Percentiles rank a stretch among this genome's conserved stretches.
phyloP scores from a whole-genome alignment of 2,329 filamentous ascomycete species.

The Emergomyces pasteurianus region DNA sequence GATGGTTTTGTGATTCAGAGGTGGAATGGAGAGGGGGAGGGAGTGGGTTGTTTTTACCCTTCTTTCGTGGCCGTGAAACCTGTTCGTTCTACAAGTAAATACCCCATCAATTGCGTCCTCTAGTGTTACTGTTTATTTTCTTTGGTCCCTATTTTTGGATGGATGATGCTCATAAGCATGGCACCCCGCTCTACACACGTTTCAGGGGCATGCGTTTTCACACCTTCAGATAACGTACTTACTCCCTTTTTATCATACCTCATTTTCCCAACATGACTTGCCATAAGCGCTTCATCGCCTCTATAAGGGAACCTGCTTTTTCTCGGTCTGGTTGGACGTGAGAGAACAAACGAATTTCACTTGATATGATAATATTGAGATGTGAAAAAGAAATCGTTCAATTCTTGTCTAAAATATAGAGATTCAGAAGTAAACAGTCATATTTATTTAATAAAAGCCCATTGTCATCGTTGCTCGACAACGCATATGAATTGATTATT shows the following conservation, averaged over 20 bases:
- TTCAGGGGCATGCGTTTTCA: neutral
- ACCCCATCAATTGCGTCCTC: neutral
- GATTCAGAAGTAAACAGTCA: no score
- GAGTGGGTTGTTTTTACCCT: no score
- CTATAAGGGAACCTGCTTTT: no score
- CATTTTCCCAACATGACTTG: neutral
- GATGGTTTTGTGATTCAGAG: conserved; percentile 23
- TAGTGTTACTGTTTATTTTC: neutral
- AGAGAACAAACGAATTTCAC: no score
- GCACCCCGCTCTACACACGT: neutral
- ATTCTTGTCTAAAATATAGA: no score
- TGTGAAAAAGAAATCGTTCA: no score
- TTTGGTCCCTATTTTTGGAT: neutral
- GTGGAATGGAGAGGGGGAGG: neutral
- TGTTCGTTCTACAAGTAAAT: neutral
- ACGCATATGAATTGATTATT: no score
- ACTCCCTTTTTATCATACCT: neutral
- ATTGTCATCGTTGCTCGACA: no score
- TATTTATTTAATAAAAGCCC: no score
- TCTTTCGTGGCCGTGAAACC: neutral
- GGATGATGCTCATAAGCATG: neutral
- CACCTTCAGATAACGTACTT: neutral
- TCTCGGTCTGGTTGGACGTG: no score
- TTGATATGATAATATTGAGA: no score
- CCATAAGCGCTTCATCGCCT: neutral